Evolutionary conservation across 306 rosid species (phyloP), one percentile per base, ranked within the genome.

Genomic region (Cucurbita argyrosperma): DNA sequence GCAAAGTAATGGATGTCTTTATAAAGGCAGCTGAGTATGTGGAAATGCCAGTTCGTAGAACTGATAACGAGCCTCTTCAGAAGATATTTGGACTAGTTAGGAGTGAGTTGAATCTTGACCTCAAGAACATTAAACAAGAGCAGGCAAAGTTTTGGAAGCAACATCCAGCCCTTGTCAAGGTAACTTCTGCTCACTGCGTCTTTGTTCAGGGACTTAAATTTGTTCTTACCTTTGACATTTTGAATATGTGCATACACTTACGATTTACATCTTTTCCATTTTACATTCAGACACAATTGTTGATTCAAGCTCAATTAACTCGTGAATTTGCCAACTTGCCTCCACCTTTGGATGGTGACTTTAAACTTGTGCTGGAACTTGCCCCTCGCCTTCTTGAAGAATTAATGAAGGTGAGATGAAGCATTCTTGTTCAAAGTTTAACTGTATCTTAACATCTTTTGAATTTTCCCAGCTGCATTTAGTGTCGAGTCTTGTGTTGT

Each of bases 1-100:
- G 99, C 92, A 95, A 95, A 87, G 97, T 95, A 53, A 95, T 95
- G 99, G 99, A 95, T 72, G 91, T 95, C 84, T 95, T 95, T 87
- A 84, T 85, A 81, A 95, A 88, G 85, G 96, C 97, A 79, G 92
- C 99, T 35, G 99, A 95, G 79, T 91, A 88, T 77, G 90, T 79
- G 83, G 97, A 95, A 84, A 87, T 95, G 84, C 99, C 97, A 79
- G 92, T 95, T 84, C 97, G 90, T 82, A 88, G 99, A 80, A 89
- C 96, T 53, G 97, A 95, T 35, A 80, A 88, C 69, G 99, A 91
- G 57, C 99, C 99, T 55, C 96, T 91, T 72, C 99, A 95, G 78
- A 91, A 89, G 89, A 89, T 95, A 65, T 95, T 95, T 74, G 83
- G 92, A 97, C 81, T 91, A 78, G 97, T 95, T 56, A 86, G 97